These are phyloP conservation scores for Pichia sp. DNA, from an alignment of 1,139 yeast species.

Conservation along the genomic window DNA sequence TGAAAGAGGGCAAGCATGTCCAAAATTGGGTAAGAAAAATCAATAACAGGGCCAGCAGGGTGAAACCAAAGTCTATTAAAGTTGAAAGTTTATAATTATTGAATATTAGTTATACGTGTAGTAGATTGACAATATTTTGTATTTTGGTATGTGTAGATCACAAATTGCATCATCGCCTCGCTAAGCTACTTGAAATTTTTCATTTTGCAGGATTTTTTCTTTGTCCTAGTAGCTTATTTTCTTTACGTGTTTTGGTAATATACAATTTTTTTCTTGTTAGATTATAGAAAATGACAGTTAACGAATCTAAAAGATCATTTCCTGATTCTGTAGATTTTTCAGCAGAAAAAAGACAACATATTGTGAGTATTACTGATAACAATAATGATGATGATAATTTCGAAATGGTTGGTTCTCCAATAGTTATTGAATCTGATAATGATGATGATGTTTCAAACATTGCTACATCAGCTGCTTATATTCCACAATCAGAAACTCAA, in stretches of 20 bases:
- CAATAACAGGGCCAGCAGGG: background rate
- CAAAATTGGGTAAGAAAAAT: conserved; percentile 9
- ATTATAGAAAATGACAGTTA: background rate
- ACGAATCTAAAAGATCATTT: background rate
- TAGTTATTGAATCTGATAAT: background rate
- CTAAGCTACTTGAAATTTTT: background rate
- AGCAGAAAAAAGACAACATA: background rate
- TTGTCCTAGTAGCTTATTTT: background rate
- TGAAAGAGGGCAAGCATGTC: conserved; percentile 2
- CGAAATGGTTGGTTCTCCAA: background rate
- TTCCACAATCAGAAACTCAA: conserved; percentile 21
- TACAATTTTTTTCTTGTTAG: background rate
- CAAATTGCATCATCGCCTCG: background rate
- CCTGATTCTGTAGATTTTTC: background rate
- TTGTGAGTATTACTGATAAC: background rate
- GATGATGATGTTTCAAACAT: background rate
- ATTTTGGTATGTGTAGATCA: background rate
- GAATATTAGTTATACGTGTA: background rate
- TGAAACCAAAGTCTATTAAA: background rate
- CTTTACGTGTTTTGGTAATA: background rate
- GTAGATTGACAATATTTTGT: background rate
- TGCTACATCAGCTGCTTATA: conserved; percentile 1
- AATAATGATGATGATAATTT: background rate
- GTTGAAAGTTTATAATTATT: background rate
- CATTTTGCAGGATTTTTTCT: background rate